Percentiles rank a stretch among this genome's conserved stretches.
phyloP scores from a whole-genome alignment of 2,329 filamentous ascomycete genomes.

The Colletotrichum zoysiae region DNA sequence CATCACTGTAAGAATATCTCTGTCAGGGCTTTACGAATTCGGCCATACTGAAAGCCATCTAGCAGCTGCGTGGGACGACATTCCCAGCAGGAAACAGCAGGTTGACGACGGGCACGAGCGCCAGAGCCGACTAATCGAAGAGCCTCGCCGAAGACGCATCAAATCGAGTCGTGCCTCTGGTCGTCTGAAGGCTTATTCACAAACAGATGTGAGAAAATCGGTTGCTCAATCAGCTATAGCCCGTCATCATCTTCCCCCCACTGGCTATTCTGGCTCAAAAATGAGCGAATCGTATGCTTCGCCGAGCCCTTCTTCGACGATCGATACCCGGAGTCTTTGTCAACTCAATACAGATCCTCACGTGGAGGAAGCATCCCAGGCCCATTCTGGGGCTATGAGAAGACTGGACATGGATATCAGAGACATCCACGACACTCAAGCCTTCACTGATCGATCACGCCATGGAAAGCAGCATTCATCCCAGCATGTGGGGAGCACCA shows the following conservation, averaged over 20 bases:
- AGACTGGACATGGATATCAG: not conserved
- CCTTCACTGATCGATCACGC: not conserved
- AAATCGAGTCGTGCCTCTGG: slow-evolving; percentile 32
- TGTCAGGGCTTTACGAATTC: not conserved
- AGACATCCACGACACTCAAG: not conserved
- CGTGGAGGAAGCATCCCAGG: not conserved
- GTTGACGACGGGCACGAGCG: not conserved
- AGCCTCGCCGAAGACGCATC: slow-evolving; percentile 35
- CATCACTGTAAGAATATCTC: slow-evolving; percentile 16
- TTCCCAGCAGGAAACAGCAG: not conserved
- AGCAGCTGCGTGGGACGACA: not conserved
- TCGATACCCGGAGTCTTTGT: not conserved
- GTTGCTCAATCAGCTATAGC: not conserved
- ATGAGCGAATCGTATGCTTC: not conserved
- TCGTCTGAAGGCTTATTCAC: slow-evolving; percentile 10
- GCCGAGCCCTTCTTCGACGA: not conserved
- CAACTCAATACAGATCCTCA: not conserved
- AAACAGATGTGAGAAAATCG: not conserved
- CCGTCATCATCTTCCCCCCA: too few species aligned
- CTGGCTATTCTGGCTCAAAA: not conserved
- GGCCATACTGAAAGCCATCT: not conserved
- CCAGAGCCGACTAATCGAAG: slow-evolving; percentile 9
- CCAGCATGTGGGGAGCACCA: not conserved
- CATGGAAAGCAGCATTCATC: not conserved
- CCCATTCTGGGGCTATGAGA: not conserved